These are phyloP conservation scores for Canna indica DNA, from an alignment of 176 grass and related monocot species.

Conservation along the genomic window DNA sequence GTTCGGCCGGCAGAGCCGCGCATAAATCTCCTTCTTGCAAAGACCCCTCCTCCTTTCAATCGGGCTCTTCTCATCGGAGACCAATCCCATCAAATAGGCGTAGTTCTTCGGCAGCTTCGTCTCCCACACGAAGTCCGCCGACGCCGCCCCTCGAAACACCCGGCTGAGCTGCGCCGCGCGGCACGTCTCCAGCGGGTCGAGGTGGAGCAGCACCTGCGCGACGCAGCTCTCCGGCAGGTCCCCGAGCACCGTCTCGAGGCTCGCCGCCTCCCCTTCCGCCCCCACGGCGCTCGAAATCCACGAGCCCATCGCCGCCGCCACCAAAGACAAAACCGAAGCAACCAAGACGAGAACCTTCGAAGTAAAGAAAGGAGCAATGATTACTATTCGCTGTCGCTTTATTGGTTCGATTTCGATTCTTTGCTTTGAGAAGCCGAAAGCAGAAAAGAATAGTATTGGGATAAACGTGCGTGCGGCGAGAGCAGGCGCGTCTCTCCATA, in stretches of 20 bases:
- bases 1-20: constrained; percentile 1
- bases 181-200: neutral
- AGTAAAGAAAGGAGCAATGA: too few species aligned
- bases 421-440: neutral
- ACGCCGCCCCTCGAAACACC: neutral
- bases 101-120: constrained; percentile 8
- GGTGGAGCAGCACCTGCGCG: neutral
- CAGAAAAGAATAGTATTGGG: neutral
- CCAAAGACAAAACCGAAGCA: neutral
- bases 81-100: neutral
- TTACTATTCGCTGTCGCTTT: neutral
- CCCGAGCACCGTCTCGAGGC: neutral
- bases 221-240: constrained; percentile 9
- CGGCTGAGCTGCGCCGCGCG: constrained; percentile 5
- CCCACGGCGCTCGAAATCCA: neutral
- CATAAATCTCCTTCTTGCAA: constrained; percentile 14
- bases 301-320: neutral
- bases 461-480: neutral
- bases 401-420: neutral
- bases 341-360: neutral
- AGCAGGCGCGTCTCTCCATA: too few species aligned
- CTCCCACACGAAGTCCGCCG: constrained; percentile 8
- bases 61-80: neutral
- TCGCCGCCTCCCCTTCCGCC: neutral
- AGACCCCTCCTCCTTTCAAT: neutral